Base-by-base conservation (phyloP, 208 protist species). In the Leptomonas pyrrhocoris region DNA sequence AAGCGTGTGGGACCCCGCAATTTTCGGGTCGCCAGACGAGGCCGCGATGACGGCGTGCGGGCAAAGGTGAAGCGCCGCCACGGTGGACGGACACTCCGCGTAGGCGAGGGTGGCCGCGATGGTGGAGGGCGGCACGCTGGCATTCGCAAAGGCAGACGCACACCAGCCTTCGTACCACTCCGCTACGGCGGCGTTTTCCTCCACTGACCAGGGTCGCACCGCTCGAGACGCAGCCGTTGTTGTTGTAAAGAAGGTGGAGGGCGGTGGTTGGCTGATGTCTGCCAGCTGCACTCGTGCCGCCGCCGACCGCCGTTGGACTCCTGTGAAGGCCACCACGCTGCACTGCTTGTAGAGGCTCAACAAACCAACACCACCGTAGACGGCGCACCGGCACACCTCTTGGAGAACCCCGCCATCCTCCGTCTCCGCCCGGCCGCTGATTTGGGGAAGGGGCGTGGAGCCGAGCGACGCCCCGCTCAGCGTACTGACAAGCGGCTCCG, bases 341-440 rank as follows among this genome's bases (percentile, higher is more conserved):
- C 76, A 80, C 73, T 94, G 85, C 59, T 70, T 78, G 56, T 85
- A 81, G 21, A 91, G 62, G 15, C 74, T 75, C 16, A 94, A 49
- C 30, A 71, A 31, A 6, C 85, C 79, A 7, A 90, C 86, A 8
- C 89, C 89, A n/a, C 89, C 89, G 21, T 73, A 68, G 54, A 94
- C 74, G n/a, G 61, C 53, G 5, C 84, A 79, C 2, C 76, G 69
- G 40, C 74, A 75, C 25, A 92, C 70, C 34, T 90, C 88, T 38
- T 68, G 70, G 21, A 93, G 38, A 3, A 21, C 31, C 4, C n/a
- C 34, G 13, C 46, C 11, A 34, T 64, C 54, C 5, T 28, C 15
- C 2, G 53, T 3, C 4, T 59, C 61, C 3, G 62, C 25, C 1
- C 55, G 28, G 16, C 2, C 25, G 55, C n/a, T 19, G 48, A 9